phyloP scores from a whole-genome alignment of 2,329 filamentous ascomycete genomes.

The Colletotrichum viniferum region DNA sequence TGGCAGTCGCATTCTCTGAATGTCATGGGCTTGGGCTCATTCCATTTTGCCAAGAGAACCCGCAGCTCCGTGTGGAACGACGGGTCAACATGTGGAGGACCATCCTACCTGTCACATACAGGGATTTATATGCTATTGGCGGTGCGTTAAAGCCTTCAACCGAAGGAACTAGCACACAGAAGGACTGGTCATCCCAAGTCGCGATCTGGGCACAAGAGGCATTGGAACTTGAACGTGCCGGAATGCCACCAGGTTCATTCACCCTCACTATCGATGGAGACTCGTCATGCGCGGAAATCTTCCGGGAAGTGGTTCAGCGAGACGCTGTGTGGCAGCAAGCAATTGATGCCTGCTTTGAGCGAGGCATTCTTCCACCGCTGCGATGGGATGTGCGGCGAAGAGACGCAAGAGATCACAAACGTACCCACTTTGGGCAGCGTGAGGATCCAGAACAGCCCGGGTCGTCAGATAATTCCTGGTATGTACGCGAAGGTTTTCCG shows the following conservation, averaged over 20 bases:
- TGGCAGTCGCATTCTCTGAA: not conserved
- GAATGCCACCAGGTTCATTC: not conserved
- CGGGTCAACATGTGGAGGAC: not conserved
- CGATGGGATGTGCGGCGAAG: not conserved
- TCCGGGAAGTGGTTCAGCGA: not conserved
- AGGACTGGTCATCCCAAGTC: not conserved
- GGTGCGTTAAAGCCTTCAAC: too few relatives aligned
- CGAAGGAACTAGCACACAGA: too few relatives aligned
- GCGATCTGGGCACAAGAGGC: not conserved
- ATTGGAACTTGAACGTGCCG: not conserved
- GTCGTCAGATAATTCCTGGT: not conserved
- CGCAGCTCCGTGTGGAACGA: not conserved
- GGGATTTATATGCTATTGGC: too few relatives aligned
- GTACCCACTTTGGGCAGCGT: too few relatives aligned
- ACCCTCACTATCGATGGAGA: not conserved
- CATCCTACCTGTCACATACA: too few relatives aligned
- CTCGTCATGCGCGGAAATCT: not conserved
- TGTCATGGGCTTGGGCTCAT: not conserved
- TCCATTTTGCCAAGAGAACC: slow-evolving; percentile 4
- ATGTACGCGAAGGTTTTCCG: not conserved
- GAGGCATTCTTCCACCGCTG: not conserved
- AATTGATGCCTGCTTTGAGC: too few relatives aligned
- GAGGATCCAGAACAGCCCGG: too few relatives aligned
- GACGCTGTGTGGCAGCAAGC: not conserved
- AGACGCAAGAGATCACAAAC: not conserved